Evolutionary conservation across 2,329 filamentous ascomycete genomes (phyloP), one percentile per base, ranked within the genome.

Genomic region (Sclerotinia minor): DNA sequence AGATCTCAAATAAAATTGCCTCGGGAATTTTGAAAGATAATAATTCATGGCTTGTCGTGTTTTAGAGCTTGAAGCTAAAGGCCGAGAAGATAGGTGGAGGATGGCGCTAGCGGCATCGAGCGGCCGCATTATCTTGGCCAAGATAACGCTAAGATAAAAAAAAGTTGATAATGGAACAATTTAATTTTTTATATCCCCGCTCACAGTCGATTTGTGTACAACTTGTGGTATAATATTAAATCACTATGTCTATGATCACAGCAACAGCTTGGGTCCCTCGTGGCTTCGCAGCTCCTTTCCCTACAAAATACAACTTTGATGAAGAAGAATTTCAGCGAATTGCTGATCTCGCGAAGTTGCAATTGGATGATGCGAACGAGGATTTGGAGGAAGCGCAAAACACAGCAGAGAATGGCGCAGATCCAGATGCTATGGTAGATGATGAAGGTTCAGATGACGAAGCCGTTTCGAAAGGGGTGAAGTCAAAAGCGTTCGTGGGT

Each of bases 291-390:
- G 84, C 85, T 50, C 83, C 83, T 66, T 86, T 87, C 68, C 85
- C 85, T 3, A 82, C 80, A 19, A 85, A 85, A 76, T 85, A 86
- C 73, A 81, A 83, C 67, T 82, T 87, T 68, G 83, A 87, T 71
- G 85, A 87, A 75, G 82, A 82, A 67, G 85, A 87, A 75, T 84
- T 86, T 73, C 78, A 80, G 70, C 80, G 85, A 68, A 87, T 87
- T 77, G 84, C 84, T 41, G 82, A 84, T 75, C 81, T 87, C 68
- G 85, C 85, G 52, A 82, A 83, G 70, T 78, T 86, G 71, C 87
- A 91, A 78, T 82, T 92, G 45, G 92, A 97, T 76, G 95, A 98
- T 80, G 95, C 95, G 35, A 90, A 94, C 76, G 91, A 94, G 38
- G 94, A 95, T 76, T 80, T 96, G 70, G 87, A 90, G 72, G 88